phyloP scores from a whole-genome alignment of 768 basidiomycete genomes.

The Sarcomyxa edulis region DNA sequence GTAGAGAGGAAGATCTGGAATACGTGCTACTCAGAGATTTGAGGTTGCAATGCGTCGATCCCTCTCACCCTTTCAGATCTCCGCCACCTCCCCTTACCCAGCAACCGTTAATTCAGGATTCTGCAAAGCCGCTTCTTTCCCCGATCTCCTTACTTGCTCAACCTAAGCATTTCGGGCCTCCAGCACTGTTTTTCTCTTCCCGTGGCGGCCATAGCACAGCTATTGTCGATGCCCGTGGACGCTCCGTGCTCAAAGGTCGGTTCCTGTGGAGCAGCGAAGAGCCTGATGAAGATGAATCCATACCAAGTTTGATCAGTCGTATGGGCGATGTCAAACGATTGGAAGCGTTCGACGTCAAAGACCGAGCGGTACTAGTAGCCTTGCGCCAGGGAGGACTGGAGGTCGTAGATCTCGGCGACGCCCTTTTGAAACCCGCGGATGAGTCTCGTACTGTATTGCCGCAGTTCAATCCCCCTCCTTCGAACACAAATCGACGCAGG shows the following conservation, averaged over 20 bases:
- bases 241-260: conserved; percentile 77
- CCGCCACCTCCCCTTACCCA: conserved; percentile 30
- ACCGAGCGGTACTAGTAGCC: conserved; percentile 75
- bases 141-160: conserved; percentile 78
- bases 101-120: conserved; percentile 13
- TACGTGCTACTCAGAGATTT: conserved; percentile 71
- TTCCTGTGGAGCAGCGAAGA: conserved; percentile 77
- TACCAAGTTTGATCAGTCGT: conserved; percentile 28
- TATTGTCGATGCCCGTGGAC: conserved; percentile 81
- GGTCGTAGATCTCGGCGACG: conserved; percentile 75
- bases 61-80: conserved; percentile 70
- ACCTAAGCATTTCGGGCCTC: conserved; percentile 80
- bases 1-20: conserved; percentile 67
- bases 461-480: conserved; percentile 57
- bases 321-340: conserved; percentile 82
- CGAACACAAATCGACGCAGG: conserved; percentile 59
- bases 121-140: conserved; percentile 54
- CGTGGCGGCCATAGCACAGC: conserved; percentile 88
- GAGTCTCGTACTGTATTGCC: conserved; percentile 72
- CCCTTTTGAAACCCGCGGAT: conserved; percentile 74
- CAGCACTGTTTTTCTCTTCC: conserved; percentile 81
- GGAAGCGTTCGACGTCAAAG: conserved; percentile 75
- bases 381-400: conserved; percentile 86
- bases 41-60: conserved; percentile 73
- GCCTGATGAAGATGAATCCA: conserved; percentile 37